These are phyloP conservation scores for Phyllosticta citribraziliensis DNA, from an alignment of 2,329 filamentous ascomycete species.

Conservation along the genomic window DNA sequence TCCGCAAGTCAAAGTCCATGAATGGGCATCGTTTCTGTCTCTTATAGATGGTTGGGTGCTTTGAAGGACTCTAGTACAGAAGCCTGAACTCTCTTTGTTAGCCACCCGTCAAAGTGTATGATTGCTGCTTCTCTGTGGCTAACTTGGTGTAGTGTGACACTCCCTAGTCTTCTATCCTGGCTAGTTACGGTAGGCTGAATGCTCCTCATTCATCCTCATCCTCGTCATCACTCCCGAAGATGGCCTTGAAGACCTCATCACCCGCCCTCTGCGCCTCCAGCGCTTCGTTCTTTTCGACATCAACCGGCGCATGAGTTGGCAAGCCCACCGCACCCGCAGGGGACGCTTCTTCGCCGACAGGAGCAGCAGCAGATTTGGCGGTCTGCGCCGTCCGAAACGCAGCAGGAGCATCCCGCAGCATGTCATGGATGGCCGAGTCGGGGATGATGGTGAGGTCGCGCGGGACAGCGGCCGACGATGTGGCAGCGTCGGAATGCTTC, in stretches of 20 bases:
- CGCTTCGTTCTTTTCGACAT: constrained; percentile 69
- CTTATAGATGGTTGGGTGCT: too few species aligned
- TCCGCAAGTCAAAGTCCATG: too few species aligned
- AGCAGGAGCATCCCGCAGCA: constrained; percentile 22
- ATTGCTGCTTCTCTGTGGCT: too few species aligned
- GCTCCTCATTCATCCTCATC: constrained; percentile 34
- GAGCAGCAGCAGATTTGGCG: not conserved
- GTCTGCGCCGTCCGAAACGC: constrained; percentile 16
- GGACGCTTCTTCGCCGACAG: constrained; percentile 12
- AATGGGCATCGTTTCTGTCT: too few species aligned
- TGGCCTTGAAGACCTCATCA: constrained; percentile 78
- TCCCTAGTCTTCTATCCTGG: too few species aligned
- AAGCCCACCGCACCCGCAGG: constrained; percentile 11
- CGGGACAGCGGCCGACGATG: not conserved
- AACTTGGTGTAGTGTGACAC: too few species aligned
- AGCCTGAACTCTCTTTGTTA: too few species aligned
- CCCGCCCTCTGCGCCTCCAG: constrained; percentile 64
- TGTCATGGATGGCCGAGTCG: constrained; percentile 40
- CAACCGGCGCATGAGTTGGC: constrained; percentile 35
- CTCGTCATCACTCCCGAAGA: constrained; percentile 82
- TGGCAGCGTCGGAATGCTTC: constrained; percentile 11
- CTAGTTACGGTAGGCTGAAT: too few species aligned
- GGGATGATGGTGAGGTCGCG: constrained; percentile 40
- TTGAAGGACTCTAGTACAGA: too few species aligned
- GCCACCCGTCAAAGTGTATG: too few species aligned